These are phyloP conservation scores for Jackrogersella multiformis DNA, from an alignment of 495 filamentous ascomycete genomes.

Conservation along the genomic window DNA sequence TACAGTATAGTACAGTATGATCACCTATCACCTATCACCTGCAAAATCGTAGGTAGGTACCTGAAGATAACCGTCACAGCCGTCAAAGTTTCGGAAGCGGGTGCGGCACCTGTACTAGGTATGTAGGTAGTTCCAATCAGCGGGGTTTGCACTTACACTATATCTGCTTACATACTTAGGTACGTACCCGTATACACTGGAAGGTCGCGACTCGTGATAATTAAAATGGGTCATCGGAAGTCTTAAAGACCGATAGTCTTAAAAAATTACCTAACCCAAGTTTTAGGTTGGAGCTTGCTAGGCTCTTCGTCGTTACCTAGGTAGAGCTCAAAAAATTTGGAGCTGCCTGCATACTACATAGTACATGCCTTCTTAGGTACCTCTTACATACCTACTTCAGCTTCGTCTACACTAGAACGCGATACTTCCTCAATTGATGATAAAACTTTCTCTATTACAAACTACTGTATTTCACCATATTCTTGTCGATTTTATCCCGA, in stretches of 20 bases:
- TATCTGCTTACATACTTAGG: neutral
- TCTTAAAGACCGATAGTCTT: constrained; percentile 9
- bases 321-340: constrained; percentile 4
- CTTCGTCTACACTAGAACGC: neutral
- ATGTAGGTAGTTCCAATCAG: too few relatives aligned
- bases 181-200: neutral
- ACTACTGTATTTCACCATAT: neutral
- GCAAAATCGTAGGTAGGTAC: constrained; percentile 25
- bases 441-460: neutral
- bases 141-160: too few relatives aligned
- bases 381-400: neutral
- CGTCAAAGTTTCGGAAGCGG: constrained; percentile 25
- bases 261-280: constrained; percentile 11
- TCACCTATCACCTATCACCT: neutral
- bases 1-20: constrained; percentile 19
- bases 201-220: too few relatives aligned
- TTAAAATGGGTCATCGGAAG: constrained; percentile 8
- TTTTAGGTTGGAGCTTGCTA: neutral
- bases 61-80: constrained; percentile 18
- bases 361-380: too few relatives aligned
- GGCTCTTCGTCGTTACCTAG: neutral
- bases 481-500: neutral
- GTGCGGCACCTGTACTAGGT: constrained; percentile 8
- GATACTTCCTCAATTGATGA: neutral
- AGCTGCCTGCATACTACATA: too few relatives aligned